These are phyloP conservation scores for Mortierella sp. DNA, from an alignment of 371 early-diverging fungal genomes.

Conservation along the genomic window DNA sequence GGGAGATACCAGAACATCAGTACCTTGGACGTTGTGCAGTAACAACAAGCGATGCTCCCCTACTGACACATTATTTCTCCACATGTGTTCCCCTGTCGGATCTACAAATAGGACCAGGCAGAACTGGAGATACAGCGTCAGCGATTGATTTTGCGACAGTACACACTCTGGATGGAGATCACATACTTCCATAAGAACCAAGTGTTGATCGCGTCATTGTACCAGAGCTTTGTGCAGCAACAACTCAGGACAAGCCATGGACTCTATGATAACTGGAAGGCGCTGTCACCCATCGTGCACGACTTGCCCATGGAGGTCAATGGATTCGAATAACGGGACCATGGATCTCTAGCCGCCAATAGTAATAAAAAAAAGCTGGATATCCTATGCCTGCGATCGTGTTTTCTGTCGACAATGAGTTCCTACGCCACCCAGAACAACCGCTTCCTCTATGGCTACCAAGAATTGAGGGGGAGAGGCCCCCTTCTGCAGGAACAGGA, in stretches of 20 bases:
- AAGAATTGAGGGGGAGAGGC: no score
- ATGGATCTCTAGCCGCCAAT: no score
- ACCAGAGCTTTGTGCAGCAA: constrained; percentile 69
- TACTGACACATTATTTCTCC: no score
- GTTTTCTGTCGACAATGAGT: no score
- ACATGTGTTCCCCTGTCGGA: not conserved
- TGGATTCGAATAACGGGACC: constrained; percentile 38
- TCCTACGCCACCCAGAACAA: no score
- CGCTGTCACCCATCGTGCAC: constrained; percentile 61
- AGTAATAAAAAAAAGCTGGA: constrained; percentile 15
- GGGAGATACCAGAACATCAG: no score
- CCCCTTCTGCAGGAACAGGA: no score
- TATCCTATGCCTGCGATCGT: no score
- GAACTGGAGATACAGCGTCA: constrained; percentile 51
- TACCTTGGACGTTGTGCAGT: no score
- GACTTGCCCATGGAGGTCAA: constrained; percentile 55
- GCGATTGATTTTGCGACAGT: constrained; percentile 52
- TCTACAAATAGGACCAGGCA: constrained; percentile 45
- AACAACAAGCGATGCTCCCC: no score
- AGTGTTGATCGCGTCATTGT: constrained; percentile 65
- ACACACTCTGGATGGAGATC: constrained; percentile 55
- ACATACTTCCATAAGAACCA: constrained; percentile 59
- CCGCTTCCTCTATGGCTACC: no score
- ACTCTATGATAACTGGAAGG: constrained; percentile 68
- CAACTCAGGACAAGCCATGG: constrained; percentile 65